Base-by-base conservation (phyloP, 768 basidiomycete species). In the Myochromella boudieri region DNA sequence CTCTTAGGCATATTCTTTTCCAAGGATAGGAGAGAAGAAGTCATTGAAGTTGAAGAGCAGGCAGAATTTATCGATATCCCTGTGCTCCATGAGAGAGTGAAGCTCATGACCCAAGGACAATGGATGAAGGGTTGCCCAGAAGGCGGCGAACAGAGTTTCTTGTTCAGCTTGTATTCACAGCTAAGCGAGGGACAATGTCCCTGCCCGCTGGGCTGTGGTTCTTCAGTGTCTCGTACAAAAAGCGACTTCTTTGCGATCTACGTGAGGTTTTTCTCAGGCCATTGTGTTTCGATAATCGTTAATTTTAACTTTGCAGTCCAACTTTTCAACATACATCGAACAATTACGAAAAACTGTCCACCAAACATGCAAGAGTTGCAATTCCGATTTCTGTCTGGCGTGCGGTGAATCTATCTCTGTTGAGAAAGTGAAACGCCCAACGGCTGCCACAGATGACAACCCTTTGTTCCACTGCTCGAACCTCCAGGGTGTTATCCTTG, bases 51-150 rank as follows among this genome's bases (percentile, higher is more conserved):
- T 1, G 87, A 94, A 59, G 92, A 94, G 66, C 77, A 84, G 39
- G 76, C 84, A 6, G 85, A 87, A 62, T 61, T 69, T 10, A 68
- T 68, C 14, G 50, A 62, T 31, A 60, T 88, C 25, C 63, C 70
- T 14, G 70, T 63, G 46, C 54, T 61, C 6, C 66, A 64, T 31
- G 77, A 81, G 46, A 65, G 66, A 14, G 73, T 82, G 25, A 80
- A 80, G 53, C 68, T 94, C 31, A 82, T 95, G 79, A 84, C 84
- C 17, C 88, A 91, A 65, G 91, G 90, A 21, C 85, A 94, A 60
- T 97, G 92, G 92, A 97, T 97, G 94, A 91, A 89, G 62, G 94
- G 94, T 15, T 97, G 94, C 66, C 93, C 94, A 0, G 93, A 95
- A 64, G 91, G 89, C 42, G 84, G 85, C 58, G 93, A 97, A 64